Percentiles rank a stretch among this genome's conserved stretches.
These are phyloP conservation scores for Tolypocladium endophyticum DNA, from an alignment of 2,329 filamentous ascomycete genomes.

Conservation along the genomic window DNA sequence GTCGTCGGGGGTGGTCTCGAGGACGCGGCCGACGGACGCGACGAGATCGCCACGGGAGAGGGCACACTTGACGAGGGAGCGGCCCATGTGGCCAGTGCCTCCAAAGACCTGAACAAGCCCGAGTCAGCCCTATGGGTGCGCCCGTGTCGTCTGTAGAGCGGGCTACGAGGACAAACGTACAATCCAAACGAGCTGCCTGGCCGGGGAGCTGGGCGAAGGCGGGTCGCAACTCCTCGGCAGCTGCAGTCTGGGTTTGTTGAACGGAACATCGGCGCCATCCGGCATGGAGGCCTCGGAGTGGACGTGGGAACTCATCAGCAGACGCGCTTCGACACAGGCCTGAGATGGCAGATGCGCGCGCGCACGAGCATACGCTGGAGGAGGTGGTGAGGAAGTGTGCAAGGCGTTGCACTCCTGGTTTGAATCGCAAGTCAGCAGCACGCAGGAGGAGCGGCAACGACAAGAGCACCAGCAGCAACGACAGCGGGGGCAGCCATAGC, in stretches of 20 bases:
- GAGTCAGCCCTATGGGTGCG: conserved; percentile 4
- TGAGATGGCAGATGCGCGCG: neutral
- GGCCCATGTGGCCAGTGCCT: conserved; percentile 93
- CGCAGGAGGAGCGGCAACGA: neutral
- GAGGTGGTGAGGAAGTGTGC: neutral
- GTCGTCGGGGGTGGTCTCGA: conserved; percentile 61
- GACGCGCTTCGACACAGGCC: neutral
- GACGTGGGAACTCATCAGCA: conserved; percentile 5
- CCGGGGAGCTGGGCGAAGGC: conserved; percentile 57
- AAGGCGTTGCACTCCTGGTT: neutral
- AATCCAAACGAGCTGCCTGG: conserved; percentile 78
- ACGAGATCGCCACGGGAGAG: conserved; percentile 75
- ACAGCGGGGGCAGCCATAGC: neutral
- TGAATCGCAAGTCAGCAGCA: neutral
- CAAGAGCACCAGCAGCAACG: neutral
- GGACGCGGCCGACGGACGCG: conserved; percentile 72
- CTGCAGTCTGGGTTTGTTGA: conserved; percentile 21
- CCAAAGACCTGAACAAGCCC: conserved; percentile 66
- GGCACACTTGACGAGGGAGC: conserved; percentile 75
- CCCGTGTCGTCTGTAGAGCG: neutral
- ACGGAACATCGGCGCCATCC: conserved; percentile 13
- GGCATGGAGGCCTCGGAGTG: conserved; percentile 1
- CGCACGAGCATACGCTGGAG: neutral
- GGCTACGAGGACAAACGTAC: conserved; percentile 37
- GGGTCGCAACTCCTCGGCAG: conserved; percentile 83